These are phyloP conservation scores for Syzygium grande DNA, from an alignment of 345 rosid species.

Conservation along the genomic window DNA sequence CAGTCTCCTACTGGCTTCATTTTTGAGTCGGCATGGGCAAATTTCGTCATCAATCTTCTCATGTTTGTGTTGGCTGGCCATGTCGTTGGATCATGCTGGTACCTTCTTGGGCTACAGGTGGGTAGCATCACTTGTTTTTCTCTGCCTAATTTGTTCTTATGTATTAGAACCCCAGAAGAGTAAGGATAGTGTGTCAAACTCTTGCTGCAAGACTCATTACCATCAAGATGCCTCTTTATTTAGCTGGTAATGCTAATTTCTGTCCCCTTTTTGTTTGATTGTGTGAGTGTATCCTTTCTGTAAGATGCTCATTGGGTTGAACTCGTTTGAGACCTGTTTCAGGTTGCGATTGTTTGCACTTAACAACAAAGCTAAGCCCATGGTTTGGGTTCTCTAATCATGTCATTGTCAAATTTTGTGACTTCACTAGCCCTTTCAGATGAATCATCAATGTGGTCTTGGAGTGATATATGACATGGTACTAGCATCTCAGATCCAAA, in stretches of 20 bases:
- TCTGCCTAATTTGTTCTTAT: not conserved
- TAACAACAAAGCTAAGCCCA: not conserved
- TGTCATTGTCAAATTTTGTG: not conserved
- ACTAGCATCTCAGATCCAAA: not conserved
- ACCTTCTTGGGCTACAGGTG: slow-evolving; percentile 85
- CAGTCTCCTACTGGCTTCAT: slow-evolving; percentile 64
- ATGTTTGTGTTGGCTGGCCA: slow-evolving; percentile 71
- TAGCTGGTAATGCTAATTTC: not conserved
- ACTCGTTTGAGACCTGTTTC: not conserved
- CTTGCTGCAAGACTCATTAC: not conserved
- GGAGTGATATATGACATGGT: not conserved
- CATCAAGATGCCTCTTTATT: not conserved
- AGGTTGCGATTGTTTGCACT: not conserved
- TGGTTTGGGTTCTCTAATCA: not conserved
- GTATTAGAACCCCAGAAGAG: not conserved
- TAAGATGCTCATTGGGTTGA: not conserved
- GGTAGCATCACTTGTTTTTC: not conserved
- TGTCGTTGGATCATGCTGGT: slow-evolving; percentile 79
- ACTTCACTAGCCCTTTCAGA: not conserved
- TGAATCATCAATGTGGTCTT: not conserved
- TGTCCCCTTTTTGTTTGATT: not conserved
- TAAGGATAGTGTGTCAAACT: not conserved
- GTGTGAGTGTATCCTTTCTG: not conserved
- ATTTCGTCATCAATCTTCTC: slow-evolving; percentile 75
- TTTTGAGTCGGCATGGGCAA: slow-evolving; percentile 89